These are phyloP conservation scores for Myrica gale DNA, from an alignment of 306 rosid genomes.

Conservation along the genomic window DNA sequence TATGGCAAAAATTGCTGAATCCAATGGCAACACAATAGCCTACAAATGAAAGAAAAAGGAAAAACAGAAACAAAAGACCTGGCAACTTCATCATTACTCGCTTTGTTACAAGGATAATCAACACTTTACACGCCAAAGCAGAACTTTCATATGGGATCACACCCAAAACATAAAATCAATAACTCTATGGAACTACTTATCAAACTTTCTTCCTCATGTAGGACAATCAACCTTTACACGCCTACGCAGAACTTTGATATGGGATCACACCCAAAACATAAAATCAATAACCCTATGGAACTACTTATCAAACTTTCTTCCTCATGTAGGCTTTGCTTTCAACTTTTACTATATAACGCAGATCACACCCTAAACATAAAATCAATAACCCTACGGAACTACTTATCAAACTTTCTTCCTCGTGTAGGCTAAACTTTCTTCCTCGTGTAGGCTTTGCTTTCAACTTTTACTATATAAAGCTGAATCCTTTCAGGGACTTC, in stretches of 20 bases:
- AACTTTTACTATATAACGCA: neutral
- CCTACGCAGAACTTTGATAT: too few relatives aligned
- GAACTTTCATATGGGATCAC: too few relatives aligned
- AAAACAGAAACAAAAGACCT: too few relatives aligned
- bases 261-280: neutral
- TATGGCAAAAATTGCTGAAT: too few relatives aligned
- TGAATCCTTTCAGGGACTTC: constrained; percentile 39
- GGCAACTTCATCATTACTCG: too few relatives aligned
- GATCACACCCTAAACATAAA: neutral
- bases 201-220: neutral
- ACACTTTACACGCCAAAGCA: too few relatives aligned
- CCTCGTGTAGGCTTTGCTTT: neutral
- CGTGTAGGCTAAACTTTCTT: neutral
- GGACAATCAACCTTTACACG: too few relatives aligned
- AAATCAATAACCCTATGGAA: neutral
- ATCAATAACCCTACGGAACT: neutral
- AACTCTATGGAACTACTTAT: neutral
- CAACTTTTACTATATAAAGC: neutral
- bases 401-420: neutral
- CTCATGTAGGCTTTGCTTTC: neutral
- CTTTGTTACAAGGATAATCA: too few relatives aligned
- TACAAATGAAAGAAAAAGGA: too few relatives aligned
- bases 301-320: too few relatives aligned
- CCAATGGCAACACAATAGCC: too few relatives aligned
- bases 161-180: neutral